Evolutionary conservation across 208 protist species (phyloP).

Genomic region (Endotrypanum monterogeii): DNA sequence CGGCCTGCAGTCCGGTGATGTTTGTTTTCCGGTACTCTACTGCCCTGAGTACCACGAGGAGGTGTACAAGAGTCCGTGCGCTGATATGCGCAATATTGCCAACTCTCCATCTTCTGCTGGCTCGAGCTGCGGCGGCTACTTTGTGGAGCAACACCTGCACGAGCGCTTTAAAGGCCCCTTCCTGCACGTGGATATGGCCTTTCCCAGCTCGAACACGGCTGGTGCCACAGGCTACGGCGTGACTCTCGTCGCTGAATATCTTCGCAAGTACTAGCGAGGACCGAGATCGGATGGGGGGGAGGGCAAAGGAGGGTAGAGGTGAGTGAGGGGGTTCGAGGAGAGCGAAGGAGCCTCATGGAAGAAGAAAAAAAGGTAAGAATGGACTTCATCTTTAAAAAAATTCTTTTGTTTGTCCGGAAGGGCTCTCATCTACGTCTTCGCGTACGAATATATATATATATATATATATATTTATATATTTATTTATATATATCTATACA

Average conservation of each 20-base stretch:
- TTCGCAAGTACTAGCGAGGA: conserved; percentile 28
- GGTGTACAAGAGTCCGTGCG: conserved; percentile 64
- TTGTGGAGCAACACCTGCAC: conserved; percentile 68
- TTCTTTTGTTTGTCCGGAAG: no score
- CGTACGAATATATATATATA: no score
- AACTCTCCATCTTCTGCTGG: conserved; percentile 52
- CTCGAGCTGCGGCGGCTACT: conserved; percentile 78
- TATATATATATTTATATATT: no score
- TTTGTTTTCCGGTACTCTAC: conserved; percentile 85
- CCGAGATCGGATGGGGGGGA: neutral
- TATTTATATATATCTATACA: no score
- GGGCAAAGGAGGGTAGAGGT: neutral
- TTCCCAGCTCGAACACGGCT: conserved; percentile 54
- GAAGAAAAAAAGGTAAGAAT: no score
- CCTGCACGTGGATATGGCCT: conserved; percentile 89
- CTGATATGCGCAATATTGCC: conserved; percentile 82
- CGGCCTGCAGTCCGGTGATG: conserved; percentile 64
- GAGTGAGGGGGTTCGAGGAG: neutral
- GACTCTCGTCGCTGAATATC: conserved; percentile 64
- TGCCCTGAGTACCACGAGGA: conserved; percentile 81
- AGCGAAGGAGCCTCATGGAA: no score
- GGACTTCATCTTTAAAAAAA: no score
- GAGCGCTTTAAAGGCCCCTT: conserved; percentile 67
- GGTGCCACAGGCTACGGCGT: conserved; percentile 84
- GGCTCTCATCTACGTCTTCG: no score